Evolutionary conservation across 768 basidiomycete species (phyloP).

Genomic region (Naganishia kalamii): DNA sequence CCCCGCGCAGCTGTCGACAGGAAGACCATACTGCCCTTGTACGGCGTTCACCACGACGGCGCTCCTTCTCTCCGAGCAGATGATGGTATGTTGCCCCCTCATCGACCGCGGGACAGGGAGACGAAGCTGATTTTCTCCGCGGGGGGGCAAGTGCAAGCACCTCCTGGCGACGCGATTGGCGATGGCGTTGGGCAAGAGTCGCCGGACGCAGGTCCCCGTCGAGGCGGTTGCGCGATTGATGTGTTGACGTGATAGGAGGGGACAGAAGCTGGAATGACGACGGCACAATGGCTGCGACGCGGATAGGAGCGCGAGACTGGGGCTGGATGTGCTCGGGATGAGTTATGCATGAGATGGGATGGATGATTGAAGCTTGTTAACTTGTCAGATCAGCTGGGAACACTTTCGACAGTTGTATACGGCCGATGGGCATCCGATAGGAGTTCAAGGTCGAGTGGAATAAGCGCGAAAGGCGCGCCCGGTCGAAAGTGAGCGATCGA

Average conservation of each 20-base stretch:
- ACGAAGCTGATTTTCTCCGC: neutral
- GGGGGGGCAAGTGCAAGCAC: constrained; percentile 21
- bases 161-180: constrained; percentile 13
- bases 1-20: neutral
- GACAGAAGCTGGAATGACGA: too few species aligned
- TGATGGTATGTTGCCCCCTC: constrained; percentile 1
- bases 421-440: neutral
- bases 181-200: neutral
- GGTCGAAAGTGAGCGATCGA: neutral
- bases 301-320: too few species aligned
- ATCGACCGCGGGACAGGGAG: too few species aligned
- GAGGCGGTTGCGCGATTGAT: constrained; percentile 15
- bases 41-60: constrained; percentile 1
- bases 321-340: too few species aligned
- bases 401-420: neutral
- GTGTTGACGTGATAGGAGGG: neutral
- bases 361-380: too few species aligned
- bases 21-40: constrained; percentile 16
- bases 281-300: too few species aligned
- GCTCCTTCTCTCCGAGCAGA: neutral
- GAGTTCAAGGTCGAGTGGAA: neutral
- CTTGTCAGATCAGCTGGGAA: neutral
- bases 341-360: too few species aligned
- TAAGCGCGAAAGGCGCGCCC: neutral
- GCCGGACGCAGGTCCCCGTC: neutral